Conservation (phyloP, 2,329 filamentous ascomycete genomes). For the Xylaria sp. region DNA sequence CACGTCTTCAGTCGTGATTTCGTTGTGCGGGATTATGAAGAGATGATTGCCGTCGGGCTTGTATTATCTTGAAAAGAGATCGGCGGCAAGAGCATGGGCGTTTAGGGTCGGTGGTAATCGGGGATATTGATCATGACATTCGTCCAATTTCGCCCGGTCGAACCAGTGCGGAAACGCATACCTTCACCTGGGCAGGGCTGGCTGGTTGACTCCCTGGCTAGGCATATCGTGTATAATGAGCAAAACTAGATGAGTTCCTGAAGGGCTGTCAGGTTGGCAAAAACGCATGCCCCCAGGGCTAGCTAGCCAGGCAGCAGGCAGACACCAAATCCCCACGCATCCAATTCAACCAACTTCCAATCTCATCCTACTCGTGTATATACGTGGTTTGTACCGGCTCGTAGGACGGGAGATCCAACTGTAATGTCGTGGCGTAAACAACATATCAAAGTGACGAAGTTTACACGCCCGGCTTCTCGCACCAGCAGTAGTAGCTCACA, state of each 20-base stretch:
- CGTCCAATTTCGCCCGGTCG: constrained; percentile 6
- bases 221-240: not conserved
- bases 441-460: no score
- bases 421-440: no score
- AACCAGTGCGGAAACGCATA: constrained; percentile 5
- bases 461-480: no score
- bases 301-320: no score
- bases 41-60: not conserved
- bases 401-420: no score
- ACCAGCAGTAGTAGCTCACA: constrained; percentile 1
- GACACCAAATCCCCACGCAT: no score
- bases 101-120: constrained; percentile 6
- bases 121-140: constrained; percentile 3
- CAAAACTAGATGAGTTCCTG: not conserved
- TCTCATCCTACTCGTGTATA: no score
- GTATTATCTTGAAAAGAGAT: not conserved
- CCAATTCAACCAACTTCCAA: no score
- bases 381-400: no score
- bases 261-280: no score
- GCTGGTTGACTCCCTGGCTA: no score
- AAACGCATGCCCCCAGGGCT: no score
- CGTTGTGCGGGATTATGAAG: not conserved
- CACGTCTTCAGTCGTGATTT: not conserved
- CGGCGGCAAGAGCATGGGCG: not conserved
- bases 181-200: not conserved